phyloP scores from a whole-genome alignment of 495 filamentous ascomycete genomes.

The Trichoderma erinaceum region DNA sequence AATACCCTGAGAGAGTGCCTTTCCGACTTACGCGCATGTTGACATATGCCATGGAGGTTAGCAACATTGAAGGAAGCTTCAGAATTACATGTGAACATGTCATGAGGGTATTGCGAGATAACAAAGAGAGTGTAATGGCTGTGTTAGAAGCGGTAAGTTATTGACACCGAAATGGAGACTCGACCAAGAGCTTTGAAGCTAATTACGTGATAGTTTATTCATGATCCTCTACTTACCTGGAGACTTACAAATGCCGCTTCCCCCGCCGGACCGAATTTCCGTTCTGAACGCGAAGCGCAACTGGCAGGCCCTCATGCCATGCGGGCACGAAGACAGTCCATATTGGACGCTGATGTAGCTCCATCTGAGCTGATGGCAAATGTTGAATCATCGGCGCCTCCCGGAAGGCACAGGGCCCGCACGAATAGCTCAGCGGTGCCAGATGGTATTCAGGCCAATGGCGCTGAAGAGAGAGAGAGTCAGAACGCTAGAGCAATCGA shows the following conservation, averaged over 20 bases:
- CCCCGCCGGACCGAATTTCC: constrained; percentile 68
- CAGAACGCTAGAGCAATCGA: constrained; percentile 92
- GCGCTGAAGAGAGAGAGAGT: constrained; percentile 56
- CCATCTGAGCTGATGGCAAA: constrained; percentile 44
- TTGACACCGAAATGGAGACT: neutral
- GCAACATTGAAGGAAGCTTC: constrained; percentile 98
- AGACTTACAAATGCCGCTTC: constrained; percentile 82
- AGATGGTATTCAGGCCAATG: constrained; percentile 30
- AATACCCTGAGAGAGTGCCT: constrained; percentile 94
- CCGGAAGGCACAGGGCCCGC: constrained; percentile 45
- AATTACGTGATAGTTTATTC: constrained; percentile 66
- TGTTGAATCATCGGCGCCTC: constrained; percentile 33
- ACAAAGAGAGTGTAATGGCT: constrained; percentile 97
- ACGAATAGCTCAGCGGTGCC: constrained; percentile 43
- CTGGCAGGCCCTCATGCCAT: constrained; percentile 36
- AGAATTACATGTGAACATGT: constrained; percentile 96
- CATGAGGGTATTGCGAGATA: constrained; percentile 92
- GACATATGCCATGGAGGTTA: constrained; percentile 98
- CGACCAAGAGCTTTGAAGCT: neutral
- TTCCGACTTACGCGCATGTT: constrained; percentile 98
- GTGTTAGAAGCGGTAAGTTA: constrained; percentile 89
- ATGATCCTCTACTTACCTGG: constrained; percentile 97
- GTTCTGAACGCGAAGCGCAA: constrained; percentile 60
- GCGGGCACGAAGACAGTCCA: constrained; percentile 56
- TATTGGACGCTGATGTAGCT: constrained; percentile 58